Conservation (phyloP, 768 basidiomycete genomes). For the Mycena polygramma region DNA sequence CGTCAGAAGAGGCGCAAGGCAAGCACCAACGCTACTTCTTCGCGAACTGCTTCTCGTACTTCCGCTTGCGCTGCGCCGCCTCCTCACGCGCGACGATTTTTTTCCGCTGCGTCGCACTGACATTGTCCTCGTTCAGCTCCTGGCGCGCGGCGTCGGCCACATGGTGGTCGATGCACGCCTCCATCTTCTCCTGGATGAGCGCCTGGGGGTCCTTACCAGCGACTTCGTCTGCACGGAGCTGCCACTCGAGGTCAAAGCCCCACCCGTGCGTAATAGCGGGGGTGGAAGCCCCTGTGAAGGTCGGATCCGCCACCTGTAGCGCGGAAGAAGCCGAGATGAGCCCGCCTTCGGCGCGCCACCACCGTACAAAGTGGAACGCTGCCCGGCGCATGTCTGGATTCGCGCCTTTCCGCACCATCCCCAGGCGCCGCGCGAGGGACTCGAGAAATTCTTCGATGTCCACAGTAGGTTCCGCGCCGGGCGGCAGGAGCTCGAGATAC, state of each 20-base stretch:
- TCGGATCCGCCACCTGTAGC: slow-evolving; percentile 40
- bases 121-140: slow-evolving; percentile 65
- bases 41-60: slow-evolving; percentile 50
- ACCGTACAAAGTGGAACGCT: slow-evolving; percentile 84
- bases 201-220: slow-evolving; percentile 32
- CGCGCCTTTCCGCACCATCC: slow-evolving; percentile 87
- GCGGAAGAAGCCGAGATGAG: slow-evolving; percentile 63
- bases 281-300: slow-evolving; percentile 16
- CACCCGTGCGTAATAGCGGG: slow-evolving; percentile 67
- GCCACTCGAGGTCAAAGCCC: slow-evolving; percentile 91
- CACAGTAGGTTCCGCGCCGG: slow-evolving; percentile 66
- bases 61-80: slow-evolving; percentile 55
- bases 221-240: slow-evolving; percentile 48
- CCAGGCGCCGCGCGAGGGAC: slow-evolving; percentile 77
- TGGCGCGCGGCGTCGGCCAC: slow-evolving; percentile 59
- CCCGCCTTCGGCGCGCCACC: slow-evolving; percentile 88
- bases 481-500: slow-evolving; percentile 74
- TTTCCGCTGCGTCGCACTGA: slow-evolving; percentile 81
- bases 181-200: slow-evolving; percentile 76
- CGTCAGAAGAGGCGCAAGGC: no score
- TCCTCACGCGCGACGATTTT: slow-evolving; percentile 62
- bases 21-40: slow-evolving; percentile 35
- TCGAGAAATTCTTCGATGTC: slow-evolving; percentile 78
- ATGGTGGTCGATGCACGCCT: slow-evolving; percentile 72
- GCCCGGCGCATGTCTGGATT: slow-evolving; percentile 78